Base-by-base conservation (phyloP, 306 rosid genomes). In the Styphnolobium japonicum region DNA sequence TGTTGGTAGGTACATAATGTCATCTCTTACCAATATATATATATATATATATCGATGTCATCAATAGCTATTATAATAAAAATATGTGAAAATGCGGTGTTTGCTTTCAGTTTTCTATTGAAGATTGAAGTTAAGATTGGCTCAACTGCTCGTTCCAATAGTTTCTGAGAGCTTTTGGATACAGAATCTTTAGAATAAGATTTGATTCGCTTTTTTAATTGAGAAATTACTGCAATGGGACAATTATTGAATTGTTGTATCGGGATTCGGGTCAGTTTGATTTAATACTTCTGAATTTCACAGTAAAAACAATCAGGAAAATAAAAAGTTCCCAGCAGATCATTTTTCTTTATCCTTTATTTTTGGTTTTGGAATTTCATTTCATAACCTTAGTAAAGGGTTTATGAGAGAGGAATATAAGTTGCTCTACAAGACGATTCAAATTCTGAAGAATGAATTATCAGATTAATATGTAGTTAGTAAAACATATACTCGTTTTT, bases 11-110 rank as follows among this genome's bases (percentile, higher is more conserved):
- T 75, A 18, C 7, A 34, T 12, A 21, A 52, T 76, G 53, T 22
- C 2, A 36, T 33, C 10, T 22, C 4, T 33, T 33, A 9, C 3
- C 42, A 22, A 56, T 15, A 73, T 5, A 0, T 8, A 5, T 11
- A 27, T 9, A 21, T 10, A 55, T 55, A n/a, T n/a, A n/a, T n/a
- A n/a, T n/a, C n/a, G 25, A 22, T 31, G 15, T 75, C 31, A 45
- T 27, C 16, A 64, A 77, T 25, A n/a, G 10, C 23, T 23, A 36
- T 51, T 52, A 39, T 34, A 67, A 18, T 58, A 40, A 43, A 55
- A 78, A 18, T 61, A 68, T 62, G 82, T 56, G 76, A 78, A 46
- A 46, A n/a, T 69, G 27, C 5, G 21, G 36, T 10, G 64, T 57
- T 57, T 4, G 9, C 23, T n/a, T 69, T n/a, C 23, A 69, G 12